Conservation (phyloP, 441 rosid genomes). For the Adansonia madagascariensis region DNA sequence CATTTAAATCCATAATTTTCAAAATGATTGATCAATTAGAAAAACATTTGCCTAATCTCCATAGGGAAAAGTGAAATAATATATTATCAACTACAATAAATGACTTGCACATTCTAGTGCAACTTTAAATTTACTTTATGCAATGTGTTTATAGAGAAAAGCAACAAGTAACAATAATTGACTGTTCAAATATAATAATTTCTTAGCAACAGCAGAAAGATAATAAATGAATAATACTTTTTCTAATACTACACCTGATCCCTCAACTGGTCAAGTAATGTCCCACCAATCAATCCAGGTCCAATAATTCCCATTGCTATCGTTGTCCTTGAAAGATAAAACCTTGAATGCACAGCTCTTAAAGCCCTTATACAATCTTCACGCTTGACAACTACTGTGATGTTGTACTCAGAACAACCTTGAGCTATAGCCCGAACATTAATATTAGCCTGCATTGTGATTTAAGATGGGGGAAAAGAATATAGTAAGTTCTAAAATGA, state of each 20-base stretch:
- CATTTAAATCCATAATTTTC: background rate
- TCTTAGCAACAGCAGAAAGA: constrained; percentile 2
- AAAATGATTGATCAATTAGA: constrained; percentile 21
- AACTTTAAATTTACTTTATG: background rate
- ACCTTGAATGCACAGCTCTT: constrained; percentile 92
- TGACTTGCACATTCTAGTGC: background rate
- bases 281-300: constrained; percentile 88
- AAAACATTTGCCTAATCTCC: background rate
- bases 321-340: constrained; percentile 88
- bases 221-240: background rate
- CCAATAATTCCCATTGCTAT: constrained; percentile 89
- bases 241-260: constrained; percentile 64
- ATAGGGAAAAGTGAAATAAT: background rate
- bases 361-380: constrained; percentile 90
- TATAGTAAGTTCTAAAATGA: constrained; percentile 19
- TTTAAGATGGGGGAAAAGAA: constrained; percentile 2
- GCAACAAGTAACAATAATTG: constrained; percentile 6
- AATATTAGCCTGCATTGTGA: constrained; percentile 72
- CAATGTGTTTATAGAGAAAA: background rate
- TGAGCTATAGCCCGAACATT: constrained; percentile 93
- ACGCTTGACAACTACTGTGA: constrained; percentile 78
- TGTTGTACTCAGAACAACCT: constrained; percentile 94
- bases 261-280: constrained; percentile 87
- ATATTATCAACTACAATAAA: background rate
- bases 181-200: background rate